phyloP scores from a whole-genome alignment of 2,329 filamentous ascomycete genomes.

The Aureobasidium sp. region DNA sequence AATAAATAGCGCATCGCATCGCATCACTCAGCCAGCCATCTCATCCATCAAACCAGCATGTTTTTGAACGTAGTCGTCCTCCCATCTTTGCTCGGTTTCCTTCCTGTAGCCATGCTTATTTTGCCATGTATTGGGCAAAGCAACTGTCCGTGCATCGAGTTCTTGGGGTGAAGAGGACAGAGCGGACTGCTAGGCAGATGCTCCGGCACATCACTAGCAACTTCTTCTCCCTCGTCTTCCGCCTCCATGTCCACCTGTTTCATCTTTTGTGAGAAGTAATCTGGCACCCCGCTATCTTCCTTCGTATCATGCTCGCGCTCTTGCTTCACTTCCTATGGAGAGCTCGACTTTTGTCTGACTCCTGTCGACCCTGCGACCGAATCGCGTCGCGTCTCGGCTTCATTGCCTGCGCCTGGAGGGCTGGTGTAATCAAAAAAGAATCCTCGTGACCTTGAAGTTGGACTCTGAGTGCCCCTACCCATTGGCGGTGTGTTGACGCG shows the following conservation, averaged over 20 bases:
- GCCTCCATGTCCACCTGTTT: conserved; percentile 9
- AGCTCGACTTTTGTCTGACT: too few species aligned
- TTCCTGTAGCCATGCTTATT: background rate
- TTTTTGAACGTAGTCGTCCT: conserved; percentile 3
- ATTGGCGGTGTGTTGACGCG: conserved; percentile 28
- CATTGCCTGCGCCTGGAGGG: background rate
- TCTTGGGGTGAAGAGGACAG: conserved; percentile 28
- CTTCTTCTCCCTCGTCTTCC: conserved; percentile 4
- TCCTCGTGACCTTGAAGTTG: conserved; percentile 16
- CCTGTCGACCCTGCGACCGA: conserved; percentile 1
- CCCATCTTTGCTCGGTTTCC: background rate
- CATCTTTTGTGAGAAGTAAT: conserved; percentile 16
- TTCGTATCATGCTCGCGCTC: background rate
- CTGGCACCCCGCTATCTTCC: background rate
- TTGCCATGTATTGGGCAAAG: conserved; percentile 18
- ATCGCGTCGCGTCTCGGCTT: background rate
- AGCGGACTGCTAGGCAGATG: conserved; percentile 38
- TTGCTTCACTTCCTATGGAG: background rate
- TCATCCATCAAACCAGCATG: background rate
- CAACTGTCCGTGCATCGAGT: conserved; percentile 9
- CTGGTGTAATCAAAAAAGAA: conserved; percentile 25
- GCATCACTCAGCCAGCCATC: background rate
- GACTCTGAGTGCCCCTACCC: conserved; percentile 16
- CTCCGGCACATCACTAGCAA: conserved; percentile 35
- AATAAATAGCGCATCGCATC: background rate